A percentile compares a stretch with the other conserved stretches of the same genome.
These are phyloP conservation scores for Serendipita vermifera DNA, from an alignment of 768 basidiomycete species.

Conservation along the genomic window DNA sequence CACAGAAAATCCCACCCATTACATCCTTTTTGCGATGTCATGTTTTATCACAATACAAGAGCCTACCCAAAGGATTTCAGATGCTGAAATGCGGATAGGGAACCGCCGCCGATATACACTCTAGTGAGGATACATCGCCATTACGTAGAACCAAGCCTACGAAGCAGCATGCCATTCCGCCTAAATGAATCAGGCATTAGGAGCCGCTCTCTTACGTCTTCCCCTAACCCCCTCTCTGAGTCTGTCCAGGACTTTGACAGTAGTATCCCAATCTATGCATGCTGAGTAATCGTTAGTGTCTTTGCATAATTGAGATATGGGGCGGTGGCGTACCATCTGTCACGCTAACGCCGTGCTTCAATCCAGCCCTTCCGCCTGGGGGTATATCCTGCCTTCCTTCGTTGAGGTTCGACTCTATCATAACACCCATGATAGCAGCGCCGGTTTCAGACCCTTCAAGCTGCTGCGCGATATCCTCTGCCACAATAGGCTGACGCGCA, in stretches of 20 bases:
- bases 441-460: constrained; percentile 60
- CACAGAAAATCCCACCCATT: too few relatives aligned
- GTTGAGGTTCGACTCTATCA: constrained; percentile 87
- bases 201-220: too few relatives aligned
- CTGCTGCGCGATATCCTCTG: constrained; percentile 72
- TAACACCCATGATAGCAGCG: constrained; percentile 73
- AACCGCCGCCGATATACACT: too few relatives aligned
- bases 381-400: constrained; percentile 74
- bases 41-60: too few relatives aligned
- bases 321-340: constrained; percentile 40
- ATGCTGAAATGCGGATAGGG: too few relatives aligned
- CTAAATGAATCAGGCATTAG: too few relatives aligned
- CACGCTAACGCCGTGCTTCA: constrained; percentile 76
- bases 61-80: too few relatives aligned
- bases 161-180: too few relatives aligned
- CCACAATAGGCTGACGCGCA: constrained; percentile 74
- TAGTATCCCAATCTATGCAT: constrained; percentile 83
- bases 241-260: constrained; percentile 66
- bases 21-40: too few relatives aligned
- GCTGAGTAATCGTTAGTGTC: constrained; percentile 24
- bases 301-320: constrained; percentile 19
- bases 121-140: too few relatives aligned
- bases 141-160: too few relatives aligned
- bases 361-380: constrained; percentile 48
- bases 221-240: constrained; percentile 84